Evolutionary conservation across 225 moss, liverwort and hornwort genomes (phyloP).

Genomic region (Bryum argenteum): DNA sequence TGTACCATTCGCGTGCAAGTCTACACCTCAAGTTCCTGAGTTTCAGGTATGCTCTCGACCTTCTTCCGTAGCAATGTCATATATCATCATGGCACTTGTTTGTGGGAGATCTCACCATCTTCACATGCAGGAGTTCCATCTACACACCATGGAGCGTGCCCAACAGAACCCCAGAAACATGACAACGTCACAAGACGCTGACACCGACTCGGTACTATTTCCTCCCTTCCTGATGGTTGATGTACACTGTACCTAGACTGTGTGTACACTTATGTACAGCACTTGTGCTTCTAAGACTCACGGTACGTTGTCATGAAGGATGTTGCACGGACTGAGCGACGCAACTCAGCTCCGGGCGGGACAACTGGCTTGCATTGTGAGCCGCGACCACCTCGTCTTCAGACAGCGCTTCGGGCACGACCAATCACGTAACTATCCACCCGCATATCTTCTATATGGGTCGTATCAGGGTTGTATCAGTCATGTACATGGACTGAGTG

Average conservation of each 20-base stretch:
- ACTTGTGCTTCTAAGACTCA: not conserved
- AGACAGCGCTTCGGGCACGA: conserved; percentile 77
- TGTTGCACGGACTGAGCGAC: conserved; percentile 52
- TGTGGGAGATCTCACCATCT: not conserved
- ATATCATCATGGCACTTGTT: not conserved
- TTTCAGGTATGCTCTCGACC: conserved; percentile 72
- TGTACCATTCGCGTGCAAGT: conserved; percentile 46
- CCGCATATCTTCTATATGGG: not conserved
- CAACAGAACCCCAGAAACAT: conserved; percentile 66
- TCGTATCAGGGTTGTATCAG: accelerated
- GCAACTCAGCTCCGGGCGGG: conserved; percentile 65
- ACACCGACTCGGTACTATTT: conserved; percentile 36
- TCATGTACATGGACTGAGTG: not conserved
- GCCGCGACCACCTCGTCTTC: conserved; percentile 69
- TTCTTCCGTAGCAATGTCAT: not conserved
- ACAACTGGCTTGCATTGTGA: conserved; percentile 34
- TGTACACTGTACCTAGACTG: not conserved
- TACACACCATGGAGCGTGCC: conserved; percentile 78
- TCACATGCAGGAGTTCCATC: conserved; percentile 70
- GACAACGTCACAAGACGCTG: conserved; percentile 32
- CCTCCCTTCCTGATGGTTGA: not conserved
- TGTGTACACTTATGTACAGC: not conserved
- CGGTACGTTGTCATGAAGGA: conserved; percentile 32
- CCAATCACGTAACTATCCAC: conserved; percentile 50
- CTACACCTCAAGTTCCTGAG: conserved; percentile 69